Percentiles rank a stretch among this genome's conserved stretches.
phyloP scores from a whole-genome alignment of 257 asterid genomes.

The Perilla frutescens region DNA sequence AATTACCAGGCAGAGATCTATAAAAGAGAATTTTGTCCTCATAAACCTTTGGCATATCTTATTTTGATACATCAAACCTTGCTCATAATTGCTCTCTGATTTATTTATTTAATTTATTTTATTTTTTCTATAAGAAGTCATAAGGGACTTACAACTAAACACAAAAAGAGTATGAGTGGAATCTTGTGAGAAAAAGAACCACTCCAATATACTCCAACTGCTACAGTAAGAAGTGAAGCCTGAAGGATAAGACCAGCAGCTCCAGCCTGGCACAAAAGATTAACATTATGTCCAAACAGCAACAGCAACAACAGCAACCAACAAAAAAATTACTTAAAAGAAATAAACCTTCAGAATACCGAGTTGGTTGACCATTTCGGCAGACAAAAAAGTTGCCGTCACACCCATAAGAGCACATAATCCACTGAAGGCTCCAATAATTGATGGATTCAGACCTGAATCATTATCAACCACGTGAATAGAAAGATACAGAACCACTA shows the following conservation, averaged over 20 bases:
- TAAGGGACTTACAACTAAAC: slow-evolving; percentile 72
- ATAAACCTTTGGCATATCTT: no score
- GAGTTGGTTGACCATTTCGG: slow-evolving; percentile 72
- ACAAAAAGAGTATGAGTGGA: slow-evolving; percentile 75
- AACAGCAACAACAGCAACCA: slow-evolving; percentile 7
- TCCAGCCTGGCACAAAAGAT: slow-evolving; percentile 76
- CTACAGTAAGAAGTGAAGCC: slow-evolving; percentile 82
- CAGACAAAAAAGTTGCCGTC: slow-evolving; percentile 87
- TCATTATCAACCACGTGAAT: slow-evolving; percentile 31
- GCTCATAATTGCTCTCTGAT: no score
- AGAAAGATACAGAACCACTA: not conserved
- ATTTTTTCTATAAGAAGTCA: slow-evolving; percentile 14
- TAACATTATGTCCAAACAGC: slow-evolving; percentile 30
- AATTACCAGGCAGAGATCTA: no score
- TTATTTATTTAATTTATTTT: not conserved
- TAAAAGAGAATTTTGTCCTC: no score
- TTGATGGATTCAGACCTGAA: slow-evolving; percentile 90
- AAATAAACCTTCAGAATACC: slow-evolving; percentile 76
- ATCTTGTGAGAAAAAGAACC: slow-evolving; percentile 70
- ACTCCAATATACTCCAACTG: slow-evolving; percentile 86
- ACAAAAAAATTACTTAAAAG: slow-evolving; percentile 17
- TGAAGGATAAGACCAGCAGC: slow-evolving; percentile 90
- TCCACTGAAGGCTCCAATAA: slow-evolving; percentile 91
- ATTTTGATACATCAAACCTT: no score
- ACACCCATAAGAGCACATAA: slow-evolving; percentile 94